Conservation (phyloP, 169 alveolate species). For the Plasmodium cynomolgi region DNA sequence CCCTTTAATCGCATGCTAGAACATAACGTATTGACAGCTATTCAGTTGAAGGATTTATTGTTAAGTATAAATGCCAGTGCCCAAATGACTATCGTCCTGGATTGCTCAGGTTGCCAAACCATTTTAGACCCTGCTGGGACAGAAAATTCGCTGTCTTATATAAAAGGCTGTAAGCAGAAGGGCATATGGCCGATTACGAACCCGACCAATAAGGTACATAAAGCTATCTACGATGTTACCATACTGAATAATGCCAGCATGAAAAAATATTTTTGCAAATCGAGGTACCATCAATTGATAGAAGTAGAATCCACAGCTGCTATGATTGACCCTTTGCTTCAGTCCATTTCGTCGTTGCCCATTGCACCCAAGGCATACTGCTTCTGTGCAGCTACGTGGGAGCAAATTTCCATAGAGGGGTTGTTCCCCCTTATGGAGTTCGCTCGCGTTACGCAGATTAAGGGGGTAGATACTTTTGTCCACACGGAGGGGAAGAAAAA, state of each 20-base stretch:
- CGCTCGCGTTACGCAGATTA: constrained; percentile 58
- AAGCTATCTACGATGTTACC: constrained; percentile 84
- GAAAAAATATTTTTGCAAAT: constrained; percentile 88
- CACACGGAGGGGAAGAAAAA: background rate
- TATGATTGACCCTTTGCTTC: constrained; percentile 85
- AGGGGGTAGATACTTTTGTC: background rate
- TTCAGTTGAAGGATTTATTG: constrained; percentile 85
- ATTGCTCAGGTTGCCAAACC: constrained; percentile 92
- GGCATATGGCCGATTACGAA: constrained; percentile 93
- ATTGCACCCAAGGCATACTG: constrained; percentile 83
- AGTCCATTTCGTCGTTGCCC: constrained; percentile 78
- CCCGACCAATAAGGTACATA: constrained; percentile 90
- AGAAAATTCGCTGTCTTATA: constrained; percentile 80
- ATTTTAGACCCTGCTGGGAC: constrained; percentile 90
- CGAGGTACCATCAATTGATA: constrained; percentile 87
- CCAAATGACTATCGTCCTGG: constrained; percentile 88
- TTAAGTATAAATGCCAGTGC: constrained; percentile 78
- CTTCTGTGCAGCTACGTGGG: constrained; percentile 88
- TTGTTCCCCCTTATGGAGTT: constrained; percentile 80
- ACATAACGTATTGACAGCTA: constrained; percentile 85
- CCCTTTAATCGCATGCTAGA: constrained; percentile 78
- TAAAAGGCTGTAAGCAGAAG: constrained; percentile 90
- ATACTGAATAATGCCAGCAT: constrained; percentile 85
- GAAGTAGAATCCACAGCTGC: constrained; percentile 88
- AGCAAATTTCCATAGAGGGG: constrained; percentile 88